Evolutionary conservation across 805 yeast genomes (phyloP).

Genomic region (Danielia reshetovae): DNA sequence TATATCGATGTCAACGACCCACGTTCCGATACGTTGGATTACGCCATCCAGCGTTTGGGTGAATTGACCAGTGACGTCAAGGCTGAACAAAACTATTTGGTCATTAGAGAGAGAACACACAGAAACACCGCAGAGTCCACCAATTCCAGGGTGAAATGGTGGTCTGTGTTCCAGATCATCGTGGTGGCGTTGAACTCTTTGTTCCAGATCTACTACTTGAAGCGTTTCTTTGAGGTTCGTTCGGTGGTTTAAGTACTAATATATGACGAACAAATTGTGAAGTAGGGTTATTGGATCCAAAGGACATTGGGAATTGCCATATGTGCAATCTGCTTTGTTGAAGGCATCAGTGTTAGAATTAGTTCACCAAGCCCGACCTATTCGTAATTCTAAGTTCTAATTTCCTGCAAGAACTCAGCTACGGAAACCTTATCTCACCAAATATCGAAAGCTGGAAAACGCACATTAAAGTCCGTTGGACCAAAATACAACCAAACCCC

Average conservation of each 20-base stretch:
- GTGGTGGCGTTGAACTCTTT: slow-evolving; percentile 84
- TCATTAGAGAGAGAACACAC: slow-evolving; percentile 94
- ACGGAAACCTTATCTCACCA: too few species aligned
- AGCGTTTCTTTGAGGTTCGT: slow-evolving; percentile 93
- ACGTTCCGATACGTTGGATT: slow-evolving; percentile 73
- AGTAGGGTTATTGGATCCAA: too few species aligned
- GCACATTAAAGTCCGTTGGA: too few species aligned
- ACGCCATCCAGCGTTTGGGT: slow-evolving; percentile 71
- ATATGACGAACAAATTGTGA: too few species aligned
- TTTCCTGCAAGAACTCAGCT: too few species aligned
- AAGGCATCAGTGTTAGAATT: too few species aligned
- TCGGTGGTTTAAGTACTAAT: slow-evolving; percentile 77
- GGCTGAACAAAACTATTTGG: slow-evolving; percentile 89
- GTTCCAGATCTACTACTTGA: slow-evolving; percentile 91
- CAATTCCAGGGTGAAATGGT: slow-evolving; percentile 94
- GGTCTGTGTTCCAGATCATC: slow-evolving; percentile 88
- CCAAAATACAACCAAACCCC: too few species aligned
- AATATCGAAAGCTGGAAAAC: too few species aligned
- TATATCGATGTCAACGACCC: slow-evolving; percentile 79
- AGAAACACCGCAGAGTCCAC: slow-evolving; percentile 98
- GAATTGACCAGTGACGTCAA: slow-evolving; percentile 81
- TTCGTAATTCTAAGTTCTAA: too few species aligned
- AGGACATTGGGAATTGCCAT: too few species aligned
- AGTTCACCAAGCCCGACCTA: too few species aligned
- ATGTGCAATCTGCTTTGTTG: too few species aligned